A percentile compares a stretch with the other conserved stretches of the same genome.
phyloP scores from a whole-genome alignment of 2,329 filamentous ascomycete genomes.

The Phaeosphaeriaceae sp. region DNA sequence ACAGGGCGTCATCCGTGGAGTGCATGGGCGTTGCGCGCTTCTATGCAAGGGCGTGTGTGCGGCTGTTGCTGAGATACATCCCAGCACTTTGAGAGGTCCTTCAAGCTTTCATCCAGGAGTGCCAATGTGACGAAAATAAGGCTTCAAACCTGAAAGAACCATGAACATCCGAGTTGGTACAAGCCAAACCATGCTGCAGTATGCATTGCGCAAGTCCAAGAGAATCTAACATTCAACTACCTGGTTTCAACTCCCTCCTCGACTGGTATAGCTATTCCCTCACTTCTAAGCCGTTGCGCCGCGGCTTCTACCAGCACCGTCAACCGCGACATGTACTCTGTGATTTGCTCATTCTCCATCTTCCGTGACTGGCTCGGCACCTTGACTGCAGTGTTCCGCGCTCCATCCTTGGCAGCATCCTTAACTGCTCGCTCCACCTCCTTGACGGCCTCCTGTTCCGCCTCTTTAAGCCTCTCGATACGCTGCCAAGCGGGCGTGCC shows the following conservation, averaged over 20 bases:
- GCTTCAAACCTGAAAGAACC: too few species aligned
- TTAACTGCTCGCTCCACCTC: constrained; percentile 30
- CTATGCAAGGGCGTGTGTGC: not conserved
- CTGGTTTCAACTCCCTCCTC: not conserved
- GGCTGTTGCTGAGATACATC: too few species aligned
- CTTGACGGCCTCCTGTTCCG: constrained; percentile 59
- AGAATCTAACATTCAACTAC: not conserved
- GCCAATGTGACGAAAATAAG: not conserved
- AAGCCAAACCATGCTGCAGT: too few species aligned
- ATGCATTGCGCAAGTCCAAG: not conserved
- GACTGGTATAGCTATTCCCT: constrained; percentile 36
- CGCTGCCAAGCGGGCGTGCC: constrained; percentile 58
- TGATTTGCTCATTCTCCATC: constrained; percentile 43
- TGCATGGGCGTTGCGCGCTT: not conserved
- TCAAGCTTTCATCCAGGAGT: not conserved
- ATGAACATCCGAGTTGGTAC: too few species aligned
- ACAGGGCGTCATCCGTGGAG: not conserved
- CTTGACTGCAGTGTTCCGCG: constrained; percentile 24
- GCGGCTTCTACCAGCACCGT: constrained; percentile 43
- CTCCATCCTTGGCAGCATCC: constrained; percentile 18
- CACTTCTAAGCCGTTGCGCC: constrained; percentile 31
- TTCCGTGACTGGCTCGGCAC: constrained; percentile 44
- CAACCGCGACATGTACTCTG: constrained; percentile 41
- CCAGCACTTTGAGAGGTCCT: not conserved
- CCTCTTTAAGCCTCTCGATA: constrained; percentile 62